Conservation (phyloP, 805 yeast genomes). For the Ogataea nakhonphanomensis region DNA sequence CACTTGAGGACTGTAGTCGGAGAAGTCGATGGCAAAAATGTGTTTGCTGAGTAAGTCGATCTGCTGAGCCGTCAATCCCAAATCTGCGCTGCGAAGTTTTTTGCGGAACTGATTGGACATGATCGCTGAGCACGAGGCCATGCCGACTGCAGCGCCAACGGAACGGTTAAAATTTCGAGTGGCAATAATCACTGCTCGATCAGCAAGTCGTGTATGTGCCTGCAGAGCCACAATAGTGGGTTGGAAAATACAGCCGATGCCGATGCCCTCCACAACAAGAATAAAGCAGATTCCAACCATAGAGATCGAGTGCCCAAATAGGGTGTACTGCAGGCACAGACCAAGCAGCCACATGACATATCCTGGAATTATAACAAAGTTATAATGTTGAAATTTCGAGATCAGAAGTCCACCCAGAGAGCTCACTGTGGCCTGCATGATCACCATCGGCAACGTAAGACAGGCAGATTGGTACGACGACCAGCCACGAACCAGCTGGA, state of each 20-base stretch:
- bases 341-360: slow-evolving; percentile 41
- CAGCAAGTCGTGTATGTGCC: slow-evolving; percentile 47
- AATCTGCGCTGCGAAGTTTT: slow-evolving; percentile 9
- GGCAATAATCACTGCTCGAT: slow-evolving; percentile 57
- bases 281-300: slow-evolving; percentile 37
- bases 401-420: slow-evolving; percentile 45
- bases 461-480: slow-evolving; percentile 39
- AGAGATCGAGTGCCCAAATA: slow-evolving; percentile 31
- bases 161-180: slow-evolving; percentile 55
- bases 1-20: slow-evolving; percentile 25
- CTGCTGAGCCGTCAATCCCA: slow-evolving; percentile 12
- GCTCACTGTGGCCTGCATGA: slow-evolving; percentile 41
- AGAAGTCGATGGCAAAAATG: slow-evolving; percentile 32
- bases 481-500: slow-evolving; percentile 43
- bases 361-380: slow-evolving; percentile 40
- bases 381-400: slow-evolving; percentile 41
- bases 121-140: slow-evolving; percentile 40
- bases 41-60: slow-evolving; percentile 25
- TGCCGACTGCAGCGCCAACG: slow-evolving; percentile 61
- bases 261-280: slow-evolving; percentile 37
- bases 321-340: slow-evolving; percentile 35
- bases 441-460: slow-evolving; percentile 42
- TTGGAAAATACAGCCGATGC: slow-evolving; percentile 51
- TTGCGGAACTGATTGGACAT: slow-evolving; percentile 27
- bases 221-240: slow-evolving; percentile 55